Conservation (phyloP, 257 asterid genomes). For the Thymus quinquecostatus region DNA sequence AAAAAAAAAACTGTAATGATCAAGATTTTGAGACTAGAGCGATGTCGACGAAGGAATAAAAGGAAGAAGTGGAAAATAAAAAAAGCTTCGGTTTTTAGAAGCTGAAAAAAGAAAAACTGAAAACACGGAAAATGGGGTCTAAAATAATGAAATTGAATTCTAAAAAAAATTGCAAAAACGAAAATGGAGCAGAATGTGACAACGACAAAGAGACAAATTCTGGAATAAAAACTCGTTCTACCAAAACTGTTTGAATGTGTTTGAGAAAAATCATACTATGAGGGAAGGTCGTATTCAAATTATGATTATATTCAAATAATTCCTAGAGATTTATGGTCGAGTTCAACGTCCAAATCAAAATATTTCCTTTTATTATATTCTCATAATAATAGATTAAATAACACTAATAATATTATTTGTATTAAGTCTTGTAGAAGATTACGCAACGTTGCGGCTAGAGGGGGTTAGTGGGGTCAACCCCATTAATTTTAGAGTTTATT, state of each 20-base stretch:
- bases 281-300: conserved; percentile 25
- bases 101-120: conserved; percentile 14
- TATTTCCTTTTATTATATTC: neutral
- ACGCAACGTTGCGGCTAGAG: conserved; percentile 40
- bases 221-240: conserved; percentile 12
- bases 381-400: too few relatives aligned
- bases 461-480: conserved; percentile 9
- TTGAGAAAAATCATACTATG: neutral
- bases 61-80: neutral
- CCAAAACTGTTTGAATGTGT: neutral
- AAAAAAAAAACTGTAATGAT: neutral
- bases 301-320: neutral
- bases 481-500: neutral
- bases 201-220: conserved; percentile 35
- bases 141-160: neutral
- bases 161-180: neutral
- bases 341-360: conserved; percentile 38
- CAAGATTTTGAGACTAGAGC: conserved; percentile 30
- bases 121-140: conserved; percentile 62
- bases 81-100: conserved; percentile 11
- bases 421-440: conserved; percentile 15
- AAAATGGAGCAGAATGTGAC: conserved; percentile 24
- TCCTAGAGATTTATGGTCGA: conserved; percentile 11
- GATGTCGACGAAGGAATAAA: conserved; percentile 16
- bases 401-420: neutral